A percentile compares a stretch with the other conserved stretches of the same genome.
Evolutionary conservation across 805 yeast species (phyloP).

Genomic region (Saccharomycopsis capsularis): DNA sequence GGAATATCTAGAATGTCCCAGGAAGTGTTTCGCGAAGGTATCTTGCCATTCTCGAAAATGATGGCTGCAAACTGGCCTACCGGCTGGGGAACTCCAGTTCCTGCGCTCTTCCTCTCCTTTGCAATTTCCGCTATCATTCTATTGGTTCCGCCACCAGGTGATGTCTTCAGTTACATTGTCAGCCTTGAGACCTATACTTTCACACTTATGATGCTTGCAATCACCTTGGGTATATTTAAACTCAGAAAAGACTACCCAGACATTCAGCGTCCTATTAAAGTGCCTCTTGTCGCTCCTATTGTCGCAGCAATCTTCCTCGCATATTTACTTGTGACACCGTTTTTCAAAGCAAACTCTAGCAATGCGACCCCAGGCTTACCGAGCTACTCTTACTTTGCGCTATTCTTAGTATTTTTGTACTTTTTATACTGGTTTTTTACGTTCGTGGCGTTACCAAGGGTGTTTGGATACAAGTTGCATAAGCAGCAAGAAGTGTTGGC

Average conservation of each 20-base stretch:
- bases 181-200: slow-evolving; percentile 19
- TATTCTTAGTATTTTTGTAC: slow-evolving; percentile 5
- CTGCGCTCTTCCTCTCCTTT: slow-evolving; percentile 35
- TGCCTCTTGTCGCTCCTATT: slow-evolving; percentile 16
- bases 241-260: slow-evolving; percentile 19
- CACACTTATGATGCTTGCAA: slow-evolving; percentile 17
- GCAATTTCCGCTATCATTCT: slow-evolving; percentile 25
- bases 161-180: slow-evolving; percentile 21
- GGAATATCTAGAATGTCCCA: slow-evolving; percentile 56
- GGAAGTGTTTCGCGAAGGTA: slow-evolving; percentile 59
- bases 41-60: slow-evolving; percentile 43
- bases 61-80: slow-evolving; percentile 50
- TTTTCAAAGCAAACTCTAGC: slow-evolving; percentile 8
- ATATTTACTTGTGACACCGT: slow-evolving; percentile 18
- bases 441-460: slow-evolving; percentile 17
- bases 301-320: slow-evolving; percentile 10
- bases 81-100: slow-evolving; percentile 45
- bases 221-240: slow-evolving; percentile 19
- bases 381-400: slow-evolving; percentile 14
- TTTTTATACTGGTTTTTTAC: slow-evolving; percentile 15
- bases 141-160: slow-evolving; percentile 21
- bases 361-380: slow-evolving; percentile 14
- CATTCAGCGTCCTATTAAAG: slow-evolving; percentile 19
- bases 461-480: slow-evolving; percentile 13
- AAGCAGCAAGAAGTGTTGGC: slow-evolving; percentile 12